Conservation (phyloP, 2,329 filamentous ascomycete species). For the Fusarium albosuccineum region DNA sequence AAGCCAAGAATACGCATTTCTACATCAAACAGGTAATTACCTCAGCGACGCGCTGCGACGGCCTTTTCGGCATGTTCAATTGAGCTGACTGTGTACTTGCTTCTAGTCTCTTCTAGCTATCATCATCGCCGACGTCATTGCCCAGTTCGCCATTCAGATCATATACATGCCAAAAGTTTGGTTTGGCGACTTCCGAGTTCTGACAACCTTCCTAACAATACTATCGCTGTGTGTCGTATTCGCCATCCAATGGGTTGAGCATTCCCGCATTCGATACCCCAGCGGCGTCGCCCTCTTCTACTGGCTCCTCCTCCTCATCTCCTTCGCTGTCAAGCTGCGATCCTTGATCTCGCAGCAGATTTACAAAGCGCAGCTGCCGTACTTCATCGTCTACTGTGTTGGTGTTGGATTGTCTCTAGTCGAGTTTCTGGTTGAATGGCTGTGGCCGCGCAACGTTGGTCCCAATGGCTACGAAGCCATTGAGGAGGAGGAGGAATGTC, state of each 20-base stretch:
- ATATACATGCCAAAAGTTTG: slow-evolving; percentile 76
- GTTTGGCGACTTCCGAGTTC: slow-evolving; percentile 87
- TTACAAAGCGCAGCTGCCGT: slow-evolving; percentile 74
- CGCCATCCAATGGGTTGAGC: slow-evolving; percentile 86
- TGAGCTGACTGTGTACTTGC: slow-evolving; percentile 17
- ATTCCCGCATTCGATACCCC: slow-evolving; percentile 83
- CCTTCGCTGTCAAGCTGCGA: slow-evolving; percentile 84
- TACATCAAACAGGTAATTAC: slow-evolving; percentile 85
- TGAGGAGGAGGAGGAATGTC: slow-evolving; percentile 72
- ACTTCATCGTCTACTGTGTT: slow-evolving; percentile 82
- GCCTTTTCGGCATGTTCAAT: slow-evolving; percentile 7
- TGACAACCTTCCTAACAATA: slow-evolving; percentile 80
- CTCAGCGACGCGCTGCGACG: neutral
- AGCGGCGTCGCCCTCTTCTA: slow-evolving; percentile 92
- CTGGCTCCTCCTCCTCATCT: slow-evolving; percentile 88
- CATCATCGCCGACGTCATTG: slow-evolving; percentile 75
- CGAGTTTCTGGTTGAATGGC: slow-evolving; percentile 86
- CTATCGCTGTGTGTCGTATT: slow-evolving; percentile 81
- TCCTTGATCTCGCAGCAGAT: slow-evolving; percentile 85
- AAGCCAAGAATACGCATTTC: slow-evolving; percentile 91
- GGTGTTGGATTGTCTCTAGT: slow-evolving; percentile 76
- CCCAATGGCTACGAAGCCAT: slow-evolving; percentile 69
- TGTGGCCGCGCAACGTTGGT: slow-evolving; percentile 80
- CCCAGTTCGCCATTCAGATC: slow-evolving; percentile 83
- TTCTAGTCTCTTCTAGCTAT: slow-evolving; percentile 70